A percentile compares a stretch with the other conserved stretches of the same genome.
Conservation (phyloP, 75 land plant genomes). For the Chamaecyparis obtusa region DNA sequence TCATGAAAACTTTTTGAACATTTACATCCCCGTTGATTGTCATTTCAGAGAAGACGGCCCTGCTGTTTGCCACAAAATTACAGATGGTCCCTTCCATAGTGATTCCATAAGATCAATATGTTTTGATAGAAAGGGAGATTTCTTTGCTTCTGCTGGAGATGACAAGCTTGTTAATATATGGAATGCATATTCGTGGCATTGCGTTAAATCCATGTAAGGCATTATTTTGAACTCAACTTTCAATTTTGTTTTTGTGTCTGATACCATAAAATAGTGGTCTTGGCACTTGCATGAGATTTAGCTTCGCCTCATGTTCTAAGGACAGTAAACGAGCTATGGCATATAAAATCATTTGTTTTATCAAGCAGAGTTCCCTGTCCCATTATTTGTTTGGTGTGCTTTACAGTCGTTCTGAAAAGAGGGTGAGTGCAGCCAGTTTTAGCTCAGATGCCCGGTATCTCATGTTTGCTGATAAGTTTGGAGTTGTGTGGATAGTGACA, state of each 20-base stretch:
- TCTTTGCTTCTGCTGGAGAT: conserved; percentile 92
- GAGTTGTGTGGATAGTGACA: conserved; percentile 71
- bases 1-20: not conserved
- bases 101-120: conserved; percentile 72
- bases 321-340: not conserved
- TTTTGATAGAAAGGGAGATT: conserved; percentile 54
- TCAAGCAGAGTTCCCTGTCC: not conserved
- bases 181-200: conserved; percentile 65
- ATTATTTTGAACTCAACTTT: not conserved
- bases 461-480: conserved; percentile 92
- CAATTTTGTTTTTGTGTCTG: not conserved
- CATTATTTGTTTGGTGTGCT: conserved; percentile 1
- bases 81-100: conserved; percentile 44
- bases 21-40: conserved; percentile 9
- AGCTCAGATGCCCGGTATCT: conserved; percentile 63
- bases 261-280: not conserved
- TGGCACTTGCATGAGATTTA: conserved; percentile 7
- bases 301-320: not conserved
- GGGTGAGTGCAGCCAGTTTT: conserved; percentile 79
- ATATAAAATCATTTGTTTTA: not conserved
- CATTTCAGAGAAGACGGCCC: conserved; percentile 39
- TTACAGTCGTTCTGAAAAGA: conserved; percentile 74
- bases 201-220: conserved; percentile 68
- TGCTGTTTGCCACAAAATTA: conserved; percentile 38
- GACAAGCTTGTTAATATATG: conserved; percentile 92